These are phyloP conservation scores for Amphirosellinia nigrospora DNA, from an alignment of 495 filamentous ascomycete species.

Conservation along the genomic window DNA sequence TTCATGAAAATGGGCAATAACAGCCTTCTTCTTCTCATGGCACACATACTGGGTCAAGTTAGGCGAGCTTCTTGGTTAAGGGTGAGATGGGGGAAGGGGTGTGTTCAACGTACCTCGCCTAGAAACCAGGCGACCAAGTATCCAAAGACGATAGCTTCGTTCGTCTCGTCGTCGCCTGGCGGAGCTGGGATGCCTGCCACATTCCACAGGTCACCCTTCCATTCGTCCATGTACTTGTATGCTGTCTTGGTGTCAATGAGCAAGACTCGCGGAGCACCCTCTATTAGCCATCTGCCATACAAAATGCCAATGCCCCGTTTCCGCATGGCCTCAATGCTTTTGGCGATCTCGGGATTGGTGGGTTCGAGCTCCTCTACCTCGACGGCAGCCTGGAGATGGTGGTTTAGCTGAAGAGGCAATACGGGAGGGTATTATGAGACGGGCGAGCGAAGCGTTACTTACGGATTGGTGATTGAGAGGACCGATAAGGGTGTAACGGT, in stretches of 20 bases:
- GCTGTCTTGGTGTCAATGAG: constrained; percentile 95
- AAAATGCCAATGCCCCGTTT: constrained; percentile 87
- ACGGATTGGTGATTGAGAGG: constrained; percentile 90
- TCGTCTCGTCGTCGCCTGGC: constrained; percentile 90
- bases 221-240: constrained; percentile 90
- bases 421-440: not conserved
- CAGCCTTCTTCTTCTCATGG: constrained; percentile 86
- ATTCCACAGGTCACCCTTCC: constrained; percentile 96
- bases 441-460: constrained; percentile 40
- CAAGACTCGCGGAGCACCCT: constrained; percentile 90
- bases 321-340: constrained; percentile 87
- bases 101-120: constrained; percentile 73
- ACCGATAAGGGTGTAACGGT: constrained; percentile 93
- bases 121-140: constrained; percentile 98
- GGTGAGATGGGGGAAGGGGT: not conserved
- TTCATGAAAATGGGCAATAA: constrained; percentile 98
- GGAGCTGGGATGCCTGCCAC: constrained; percentile 90
- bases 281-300: constrained; percentile 97
- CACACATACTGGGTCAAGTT: constrained; percentile 74
- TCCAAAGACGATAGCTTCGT: constrained; percentile 96
- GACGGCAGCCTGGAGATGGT: constrained; percentile 72
- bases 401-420: constrained; percentile 25
- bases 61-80: constrained; percentile 10
- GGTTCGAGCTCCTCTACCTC: constrained; percentile 94
- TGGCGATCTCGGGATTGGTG: constrained; percentile 76